Evolutionary conservation across 768 basidiomycete species (phyloP).

Genomic region (Trametes cingulata): DNA sequence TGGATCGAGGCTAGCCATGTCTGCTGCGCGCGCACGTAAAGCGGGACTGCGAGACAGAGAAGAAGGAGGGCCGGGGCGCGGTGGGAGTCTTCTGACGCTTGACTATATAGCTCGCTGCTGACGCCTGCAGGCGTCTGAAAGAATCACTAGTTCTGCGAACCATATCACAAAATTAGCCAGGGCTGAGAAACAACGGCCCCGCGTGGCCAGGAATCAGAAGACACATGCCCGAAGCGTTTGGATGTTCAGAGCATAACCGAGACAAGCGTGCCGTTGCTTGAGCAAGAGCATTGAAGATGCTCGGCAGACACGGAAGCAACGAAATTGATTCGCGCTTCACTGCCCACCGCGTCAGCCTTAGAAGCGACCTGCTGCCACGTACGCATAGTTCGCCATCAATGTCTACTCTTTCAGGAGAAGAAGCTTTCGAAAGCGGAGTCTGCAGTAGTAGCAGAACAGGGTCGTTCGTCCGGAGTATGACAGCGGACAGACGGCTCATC

Average conservation of each 20-base stretch:
- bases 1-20: conserved; percentile 23
- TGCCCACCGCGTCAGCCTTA: too few species aligned
- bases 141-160: background rate
- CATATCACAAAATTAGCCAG: conserved; percentile 9
- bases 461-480: too few species aligned
- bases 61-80: background rate
- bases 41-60: background rate
- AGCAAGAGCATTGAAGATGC: background rate
- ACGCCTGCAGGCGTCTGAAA: conserved; percentile 13
- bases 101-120: conserved; percentile 14
- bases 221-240: background rate
- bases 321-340: too few species aligned
- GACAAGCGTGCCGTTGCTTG: background rate
- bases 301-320: background rate
- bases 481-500: too few species aligned
- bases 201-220: conserved; percentile 7
- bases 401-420: too few species aligned
- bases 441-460: too few species aligned
- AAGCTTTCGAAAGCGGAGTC: too few species aligned
- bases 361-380: too few species aligned
- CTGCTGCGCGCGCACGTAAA: background rate
- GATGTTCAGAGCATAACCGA: background rate
- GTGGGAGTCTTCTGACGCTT: conserved; percentile 2
- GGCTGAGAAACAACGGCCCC: background rate
- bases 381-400: too few species aligned